phyloP scores from a whole-genome alignment of 2,329 filamentous ascomycete species.

The Venturia pyrina region DNA sequence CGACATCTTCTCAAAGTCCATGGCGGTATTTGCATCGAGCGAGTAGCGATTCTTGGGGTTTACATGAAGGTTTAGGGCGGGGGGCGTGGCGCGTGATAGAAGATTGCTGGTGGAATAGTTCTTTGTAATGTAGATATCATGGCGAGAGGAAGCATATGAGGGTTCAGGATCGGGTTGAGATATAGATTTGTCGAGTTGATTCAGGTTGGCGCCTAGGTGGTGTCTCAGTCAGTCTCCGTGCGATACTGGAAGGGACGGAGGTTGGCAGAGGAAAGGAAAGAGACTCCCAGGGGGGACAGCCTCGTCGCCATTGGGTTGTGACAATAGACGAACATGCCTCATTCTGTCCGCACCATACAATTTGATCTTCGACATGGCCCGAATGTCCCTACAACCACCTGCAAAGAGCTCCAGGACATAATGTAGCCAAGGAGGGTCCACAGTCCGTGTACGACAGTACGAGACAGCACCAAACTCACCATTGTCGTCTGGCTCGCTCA shows the following conservation, averaged over 20 bases:
- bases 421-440: neutral
- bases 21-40: conserved; percentile 58
- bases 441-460: neutral
- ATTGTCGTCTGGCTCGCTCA: conserved; percentile 31
- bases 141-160: conserved; percentile 37
- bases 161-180: conserved; percentile 9
- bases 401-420: neutral
- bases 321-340: neutral
- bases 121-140: conserved; percentile 40
- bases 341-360: neutral
- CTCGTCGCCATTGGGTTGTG: neutral
- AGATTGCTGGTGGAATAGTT: conserved; percentile 41
- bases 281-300: too few relatives aligned
- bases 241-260: neutral
- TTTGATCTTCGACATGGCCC: too few relatives aligned
- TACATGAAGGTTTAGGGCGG: conserved; percentile 39
- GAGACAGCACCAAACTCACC: conserved; percentile 19
- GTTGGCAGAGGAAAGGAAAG: neutral
- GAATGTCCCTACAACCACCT: neutral
- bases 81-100: conserved; percentile 24
- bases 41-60: conserved; percentile 58
- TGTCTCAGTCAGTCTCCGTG: conserved; percentile 1
- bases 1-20: conserved; percentile 60
- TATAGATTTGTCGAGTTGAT: neutral
- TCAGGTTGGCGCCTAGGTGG: conserved; percentile 4